These are phyloP conservation scores for Macadamia tetraphylla DNA, from an alignment of 164 flowering plant genomes.

Conservation along the genomic window DNA sequence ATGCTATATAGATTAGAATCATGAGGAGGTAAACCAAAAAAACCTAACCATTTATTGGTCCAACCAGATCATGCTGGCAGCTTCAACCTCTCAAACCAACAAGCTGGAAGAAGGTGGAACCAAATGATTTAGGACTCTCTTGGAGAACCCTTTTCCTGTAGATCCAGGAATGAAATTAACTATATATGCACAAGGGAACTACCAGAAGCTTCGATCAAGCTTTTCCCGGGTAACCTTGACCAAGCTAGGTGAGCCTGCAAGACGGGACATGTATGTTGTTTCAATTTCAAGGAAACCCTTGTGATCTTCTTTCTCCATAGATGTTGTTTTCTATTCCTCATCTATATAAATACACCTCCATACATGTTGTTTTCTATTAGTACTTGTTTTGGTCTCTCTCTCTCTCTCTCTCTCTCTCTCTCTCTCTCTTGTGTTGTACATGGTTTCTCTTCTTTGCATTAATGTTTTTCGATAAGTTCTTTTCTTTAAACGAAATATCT, in stretches of 20 bases:
- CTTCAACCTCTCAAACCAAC: constrained; percentile 75
- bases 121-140: too few species aligned
- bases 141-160: not conserved
- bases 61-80: constrained; percentile 86
- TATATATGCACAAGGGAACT: too few species aligned
- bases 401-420: constrained; percentile 8
- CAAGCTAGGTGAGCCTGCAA: not conserved
- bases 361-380: too few species aligned
- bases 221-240: not conserved
- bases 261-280: constrained; percentile 23
- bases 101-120: not conserved
- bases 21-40: too few species aligned
- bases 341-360: constrained; percentile 11
- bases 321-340: too few species aligned
- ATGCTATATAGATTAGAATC: too few species aligned
- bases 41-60: too few species aligned
- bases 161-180: not conserved
- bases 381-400: constrained; percentile 22
- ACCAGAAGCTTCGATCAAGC: not conserved
- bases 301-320: constrained; percentile 18
- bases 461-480: not conserved
- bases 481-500: constrained; percentile 12
- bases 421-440: constrained; percentile 2
- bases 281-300: constrained; percentile 7
- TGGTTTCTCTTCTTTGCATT: not conserved